Evolutionary conservation across 2,329 filamentous ascomycete genomes (phyloP).

Genomic region (Epichloe gansuensis): DNA sequence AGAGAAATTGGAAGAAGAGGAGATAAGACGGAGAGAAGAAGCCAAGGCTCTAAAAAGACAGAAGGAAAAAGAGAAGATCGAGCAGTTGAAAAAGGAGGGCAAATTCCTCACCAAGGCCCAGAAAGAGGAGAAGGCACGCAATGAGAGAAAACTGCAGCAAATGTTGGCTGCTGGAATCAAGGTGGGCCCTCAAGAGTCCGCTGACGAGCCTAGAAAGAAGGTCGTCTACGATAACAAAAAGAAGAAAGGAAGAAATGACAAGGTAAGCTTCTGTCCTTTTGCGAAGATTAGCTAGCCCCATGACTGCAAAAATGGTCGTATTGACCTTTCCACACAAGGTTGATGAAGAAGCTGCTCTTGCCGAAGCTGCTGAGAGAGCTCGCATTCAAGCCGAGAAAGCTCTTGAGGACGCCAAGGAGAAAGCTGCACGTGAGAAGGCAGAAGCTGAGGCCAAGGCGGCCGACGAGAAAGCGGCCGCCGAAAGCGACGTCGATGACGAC

Average conservation of each 20-base stretch:
- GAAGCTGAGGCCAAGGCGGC: constrained; percentile 42
- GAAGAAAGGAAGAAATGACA: constrained; percentile 50
- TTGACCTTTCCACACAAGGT: constrained; percentile 27
- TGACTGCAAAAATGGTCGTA: not conserved
- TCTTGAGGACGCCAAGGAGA: constrained; percentile 48
- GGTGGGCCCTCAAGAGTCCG: constrained; percentile 46
- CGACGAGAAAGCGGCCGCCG: constrained; percentile 39
- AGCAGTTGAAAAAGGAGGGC: constrained; percentile 78
- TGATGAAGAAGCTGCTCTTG: constrained; percentile 67
- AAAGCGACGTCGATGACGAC: constrained; percentile 61
- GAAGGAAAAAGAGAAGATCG: constrained; percentile 73
- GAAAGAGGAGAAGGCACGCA: constrained; percentile 66
- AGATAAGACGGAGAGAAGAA: constrained; percentile 56
- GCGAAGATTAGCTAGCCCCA: not conserved
- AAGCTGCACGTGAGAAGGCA: constrained; percentile 43
- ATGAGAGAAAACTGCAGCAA: constrained; percentile 70
- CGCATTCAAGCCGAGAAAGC: constrained; percentile 53
- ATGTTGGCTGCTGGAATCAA: constrained; percentile 69
- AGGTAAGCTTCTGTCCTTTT: constrained; percentile 26
- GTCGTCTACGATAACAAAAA: constrained; percentile 68
- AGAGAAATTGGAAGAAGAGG: constrained; percentile 52
- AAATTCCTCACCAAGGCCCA: constrained; percentile 80
- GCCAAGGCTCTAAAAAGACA: constrained; percentile 68
- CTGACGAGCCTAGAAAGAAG: constrained; percentile 64
- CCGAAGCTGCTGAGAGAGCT: constrained; percentile 65